A percentile compares a stretch with the other conserved stretches of the same genome.
Conservation (phyloP, 2,329 filamentous ascomycete genomes). For the Apiospora aurea region DNA sequence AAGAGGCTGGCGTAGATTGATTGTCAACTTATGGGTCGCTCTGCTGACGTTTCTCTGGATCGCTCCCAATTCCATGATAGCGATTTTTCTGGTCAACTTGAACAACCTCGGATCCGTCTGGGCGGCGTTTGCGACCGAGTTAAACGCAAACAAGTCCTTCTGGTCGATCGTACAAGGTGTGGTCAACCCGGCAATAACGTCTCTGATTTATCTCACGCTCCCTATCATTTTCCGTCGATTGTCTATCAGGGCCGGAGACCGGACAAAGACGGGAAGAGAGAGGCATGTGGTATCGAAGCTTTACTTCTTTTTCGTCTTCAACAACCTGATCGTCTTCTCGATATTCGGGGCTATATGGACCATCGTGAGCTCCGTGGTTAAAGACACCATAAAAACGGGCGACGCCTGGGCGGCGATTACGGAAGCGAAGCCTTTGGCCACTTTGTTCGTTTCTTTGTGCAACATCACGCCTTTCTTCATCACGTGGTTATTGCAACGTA, state of each 20-base stretch:
- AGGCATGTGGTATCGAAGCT: conserved; percentile 89
- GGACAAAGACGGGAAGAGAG: conserved; percentile 91
- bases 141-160: conserved; percentile 67
- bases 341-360: conserved; percentile 85
- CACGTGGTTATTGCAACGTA: conserved; percentile 89
- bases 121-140: conserved; percentile 72
- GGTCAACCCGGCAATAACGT: conserved; percentile 84
- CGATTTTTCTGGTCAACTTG: conserved; percentile 90
- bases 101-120: conserved; percentile 81
- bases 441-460: conserved; percentile 78
- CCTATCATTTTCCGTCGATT: conserved; percentile 92
- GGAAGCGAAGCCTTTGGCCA: conserved; percentile 66
- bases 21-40: conserved; percentile 85
- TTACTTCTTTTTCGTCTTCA: conserved; percentile 96
- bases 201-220: conserved; percentile 83
- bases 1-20: conserved; percentile 74
- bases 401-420: conserved; percentile 74
- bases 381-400: conserved; percentile 59
- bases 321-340: conserved; percentile 94
- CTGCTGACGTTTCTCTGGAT: conserved; percentile 86
- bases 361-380: conserved; percentile 72
- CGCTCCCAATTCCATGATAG: conserved; percentile 91
- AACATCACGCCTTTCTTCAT: conserved; percentile 91
- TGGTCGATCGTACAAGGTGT: conserved; percentile 96
- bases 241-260: conserved; percentile 82